phyloP scores from a whole-genome alignment of 495 filamentous ascomycete genomes.

The Hypoxylon perforatum region DNA sequence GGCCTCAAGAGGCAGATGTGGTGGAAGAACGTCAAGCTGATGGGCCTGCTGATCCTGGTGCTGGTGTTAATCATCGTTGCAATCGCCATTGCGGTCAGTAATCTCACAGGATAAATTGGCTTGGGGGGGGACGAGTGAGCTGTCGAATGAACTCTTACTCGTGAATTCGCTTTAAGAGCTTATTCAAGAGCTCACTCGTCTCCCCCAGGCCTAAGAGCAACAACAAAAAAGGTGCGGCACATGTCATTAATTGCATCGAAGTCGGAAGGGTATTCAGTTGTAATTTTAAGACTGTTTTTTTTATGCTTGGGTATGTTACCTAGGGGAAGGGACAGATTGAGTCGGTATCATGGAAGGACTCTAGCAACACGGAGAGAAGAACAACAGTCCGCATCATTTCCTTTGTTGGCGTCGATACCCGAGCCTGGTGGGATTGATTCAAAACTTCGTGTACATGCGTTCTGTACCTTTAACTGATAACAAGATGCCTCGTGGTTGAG shows the following conservation, averaged over 20 bases:
- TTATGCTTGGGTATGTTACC: conserved; percentile 3
- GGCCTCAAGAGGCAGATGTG: conserved; percentile 94
- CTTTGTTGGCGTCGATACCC: conserved; percentile 36
- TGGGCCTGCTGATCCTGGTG: conserved; percentile 85
- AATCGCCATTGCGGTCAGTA: conserved; percentile 57
- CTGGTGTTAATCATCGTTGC: conserved; percentile 78
- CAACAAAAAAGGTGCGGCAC: background rate
- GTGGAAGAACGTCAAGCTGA: conserved; percentile 99
- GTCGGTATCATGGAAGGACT: conserved; percentile 6
- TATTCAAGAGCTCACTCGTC: too few species aligned
- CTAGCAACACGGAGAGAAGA: conserved; percentile 3
- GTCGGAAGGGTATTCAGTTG: background rate
- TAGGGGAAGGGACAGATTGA: background rate
- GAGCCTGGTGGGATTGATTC: conserved; percentile 18
- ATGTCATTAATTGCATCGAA: background rate
- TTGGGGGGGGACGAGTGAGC: too few species aligned
- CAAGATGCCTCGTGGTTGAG: conserved; percentile 1
- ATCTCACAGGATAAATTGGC: conserved; percentile 35
- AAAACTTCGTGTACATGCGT: conserved; percentile 34
- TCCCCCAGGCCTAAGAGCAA: too few species aligned
- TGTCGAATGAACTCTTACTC: too few species aligned
- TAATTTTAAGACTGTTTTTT: conserved; percentile 24
- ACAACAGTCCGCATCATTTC: conserved; percentile 12
- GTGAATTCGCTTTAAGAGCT: too few species aligned
- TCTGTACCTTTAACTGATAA: conserved; percentile 16